Conservation (phyloP, 2,329 filamentous ascomycete genomes). For the Exophiala oligosperma region DNA sequence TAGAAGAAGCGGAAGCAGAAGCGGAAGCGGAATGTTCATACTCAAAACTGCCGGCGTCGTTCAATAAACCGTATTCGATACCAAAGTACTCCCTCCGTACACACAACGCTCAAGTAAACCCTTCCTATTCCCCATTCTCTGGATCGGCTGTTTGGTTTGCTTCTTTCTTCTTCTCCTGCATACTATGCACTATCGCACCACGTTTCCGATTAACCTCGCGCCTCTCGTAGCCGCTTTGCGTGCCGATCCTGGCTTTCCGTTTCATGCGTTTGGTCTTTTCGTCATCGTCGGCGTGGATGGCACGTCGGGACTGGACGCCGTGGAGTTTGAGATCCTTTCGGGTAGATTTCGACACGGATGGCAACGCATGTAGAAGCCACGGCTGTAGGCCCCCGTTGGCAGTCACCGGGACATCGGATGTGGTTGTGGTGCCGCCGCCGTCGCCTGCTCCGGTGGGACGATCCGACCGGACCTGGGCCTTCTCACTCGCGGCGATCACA, state of each 20-base stretch:
- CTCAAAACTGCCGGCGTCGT: no score
- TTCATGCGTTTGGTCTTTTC: slow-evolving; percentile 40
- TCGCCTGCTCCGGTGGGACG: slow-evolving; percentile 39
- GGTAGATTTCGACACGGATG: slow-evolving; percentile 78
- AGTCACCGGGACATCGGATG: neutral
- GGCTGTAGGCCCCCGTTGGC: slow-evolving; percentile 61
- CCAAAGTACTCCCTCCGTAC: no score
- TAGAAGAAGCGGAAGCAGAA: no score
- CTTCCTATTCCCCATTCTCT: slow-evolving; percentile 15
- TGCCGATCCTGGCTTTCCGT: slow-evolving; percentile 69
- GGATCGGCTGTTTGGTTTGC: neutral
- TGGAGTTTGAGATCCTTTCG: slow-evolving; percentile 78
- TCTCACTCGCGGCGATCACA: slow-evolving; percentile 82
- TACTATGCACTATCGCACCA: slow-evolving; percentile 45
- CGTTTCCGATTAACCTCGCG: slow-evolving; percentile 47
- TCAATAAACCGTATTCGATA: no score
- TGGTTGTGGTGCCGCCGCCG: slow-evolving; percentile 34
- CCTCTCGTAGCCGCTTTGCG: slow-evolving; percentile 52
- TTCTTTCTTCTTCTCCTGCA: slow-evolving; percentile 4
- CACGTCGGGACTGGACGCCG: slow-evolving; percentile 72
- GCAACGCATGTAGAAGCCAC: slow-evolving; percentile 87
- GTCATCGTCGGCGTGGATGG: slow-evolving; percentile 39
- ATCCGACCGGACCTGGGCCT: slow-evolving; percentile 51
- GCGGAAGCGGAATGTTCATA: no score
- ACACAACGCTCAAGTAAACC: slow-evolving; percentile 11